Percentiles rank a stretch among this genome's conserved stretches.
These are phyloP conservation scores for Bryoglossum gracile DNA, from an alignment of 495 filamentous ascomycete species.

Conservation along the genomic window DNA sequence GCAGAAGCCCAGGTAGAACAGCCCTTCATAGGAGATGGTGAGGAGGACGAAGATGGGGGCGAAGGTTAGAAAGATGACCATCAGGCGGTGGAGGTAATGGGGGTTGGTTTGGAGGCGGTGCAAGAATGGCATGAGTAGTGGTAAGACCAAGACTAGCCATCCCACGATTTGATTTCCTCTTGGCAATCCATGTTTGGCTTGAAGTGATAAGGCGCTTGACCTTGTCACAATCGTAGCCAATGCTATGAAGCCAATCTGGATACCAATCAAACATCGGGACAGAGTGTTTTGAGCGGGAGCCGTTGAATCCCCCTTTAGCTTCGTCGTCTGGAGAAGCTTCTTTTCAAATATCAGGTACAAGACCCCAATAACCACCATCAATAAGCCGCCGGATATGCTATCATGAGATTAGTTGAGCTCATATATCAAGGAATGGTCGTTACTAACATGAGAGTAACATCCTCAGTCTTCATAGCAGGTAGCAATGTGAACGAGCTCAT, in stretches of 20 bases:
- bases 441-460: constrained; percentile 68
- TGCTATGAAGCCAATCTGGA: constrained; percentile 66
- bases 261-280: constrained; percentile 23
- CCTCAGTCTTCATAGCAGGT: constrained; percentile 77
- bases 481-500: constrained; percentile 93
- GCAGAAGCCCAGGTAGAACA: constrained; percentile 92
- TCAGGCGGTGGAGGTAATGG: constrained; percentile 83
- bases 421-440: not conserved
- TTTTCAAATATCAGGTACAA: constrained; percentile 80
- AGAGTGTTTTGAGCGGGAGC: constrained; percentile 14
- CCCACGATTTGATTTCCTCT: constrained; percentile 82
- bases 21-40: constrained; percentile 94
- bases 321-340: constrained; percentile 43
- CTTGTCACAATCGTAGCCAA: constrained; percentile 81
- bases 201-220: constrained; percentile 71
- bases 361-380: constrained; percentile 75
- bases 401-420: not conserved
- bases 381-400: constrained; percentile 65
- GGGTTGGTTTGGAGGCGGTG: constrained; percentile 76
- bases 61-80: constrained; percentile 89
- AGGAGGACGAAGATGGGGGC: constrained; percentile 92
- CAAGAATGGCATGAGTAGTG: constrained; percentile 71
- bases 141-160: constrained; percentile 77
- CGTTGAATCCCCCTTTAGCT: constrained; percentile 15
- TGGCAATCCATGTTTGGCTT: constrained; percentile 83